Percentiles rank a stretch among this genome's conserved stretches.
phyloP scores from a whole-genome alignment of 306 rosid species.

The Neltuma alba region DNA sequence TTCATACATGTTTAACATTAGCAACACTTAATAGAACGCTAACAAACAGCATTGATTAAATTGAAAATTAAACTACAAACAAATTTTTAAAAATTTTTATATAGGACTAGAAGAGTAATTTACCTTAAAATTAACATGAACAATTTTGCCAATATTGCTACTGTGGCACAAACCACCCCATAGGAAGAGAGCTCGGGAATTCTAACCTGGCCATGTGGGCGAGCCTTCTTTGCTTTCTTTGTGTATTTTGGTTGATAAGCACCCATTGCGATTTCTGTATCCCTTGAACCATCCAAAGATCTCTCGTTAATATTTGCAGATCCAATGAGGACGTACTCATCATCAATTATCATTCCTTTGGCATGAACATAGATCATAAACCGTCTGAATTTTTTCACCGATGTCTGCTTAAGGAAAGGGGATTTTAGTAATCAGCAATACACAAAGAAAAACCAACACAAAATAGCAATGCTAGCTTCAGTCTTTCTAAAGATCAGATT shows the following conservation, averaged over 20 bases:
- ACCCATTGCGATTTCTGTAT: constrained; percentile 62
- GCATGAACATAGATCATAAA: constrained; percentile 62
- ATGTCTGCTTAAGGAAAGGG: constrained; percentile 30
- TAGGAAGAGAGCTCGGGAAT: neutral
- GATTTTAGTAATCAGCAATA: neutral
- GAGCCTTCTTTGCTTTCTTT: constrained; percentile 40
- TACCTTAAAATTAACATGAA: neutral
- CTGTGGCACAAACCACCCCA: neutral
- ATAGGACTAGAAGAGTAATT: too few relatives aligned
- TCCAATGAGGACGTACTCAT: constrained; percentile 52
- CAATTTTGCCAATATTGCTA: neutral
- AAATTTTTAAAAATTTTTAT: too few relatives aligned
- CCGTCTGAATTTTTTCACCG: constrained; percentile 42
- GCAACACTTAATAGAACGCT: too few relatives aligned
- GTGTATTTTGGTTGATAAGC: constrained; percentile 58
- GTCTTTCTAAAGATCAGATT: neutral
- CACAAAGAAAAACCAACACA: neutral
- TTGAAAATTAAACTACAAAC: too few relatives aligned
- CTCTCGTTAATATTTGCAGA: constrained; percentile 63
- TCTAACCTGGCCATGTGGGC: constrained; percentile 57
- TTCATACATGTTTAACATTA: too few relatives aligned
- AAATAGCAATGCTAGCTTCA: neutral
- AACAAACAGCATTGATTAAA: too few relatives aligned
- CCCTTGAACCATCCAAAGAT: constrained; percentile 64
- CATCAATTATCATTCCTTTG: constrained; percentile 64